These are phyloP conservation scores for Bruguiera sexangula DNA, from an alignment of 345 rosid species.

Conservation along the genomic window DNA sequence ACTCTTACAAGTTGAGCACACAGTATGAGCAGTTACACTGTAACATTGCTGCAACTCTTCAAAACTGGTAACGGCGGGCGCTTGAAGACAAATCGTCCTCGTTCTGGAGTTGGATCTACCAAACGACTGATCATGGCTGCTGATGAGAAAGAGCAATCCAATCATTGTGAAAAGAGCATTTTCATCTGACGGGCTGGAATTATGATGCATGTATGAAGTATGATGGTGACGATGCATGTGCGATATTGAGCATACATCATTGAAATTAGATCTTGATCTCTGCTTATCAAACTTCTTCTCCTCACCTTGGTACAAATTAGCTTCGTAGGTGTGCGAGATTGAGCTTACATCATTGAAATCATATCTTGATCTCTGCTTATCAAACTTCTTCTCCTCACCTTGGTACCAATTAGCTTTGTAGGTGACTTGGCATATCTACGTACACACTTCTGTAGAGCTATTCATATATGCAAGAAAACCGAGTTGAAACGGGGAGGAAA, in stretches of 20 bases:
- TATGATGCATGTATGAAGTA: slow-evolving; percentile 54
- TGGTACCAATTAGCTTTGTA: not conserved
- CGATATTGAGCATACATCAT: slow-evolving; percentile 39
- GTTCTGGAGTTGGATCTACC: not conserved
- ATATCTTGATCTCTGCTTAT: slow-evolving; percentile 24
- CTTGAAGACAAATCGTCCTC: not conserved
- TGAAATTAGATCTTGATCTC: slow-evolving; percentile 41
- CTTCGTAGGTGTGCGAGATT: slow-evolving; percentile 20
- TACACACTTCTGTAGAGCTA: not conserved
- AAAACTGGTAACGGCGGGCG: slow-evolving; percentile 25
- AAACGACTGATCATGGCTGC: not conserved
- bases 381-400: not conserved
- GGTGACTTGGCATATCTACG: too few relatives aligned
- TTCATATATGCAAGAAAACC: too few relatives aligned
- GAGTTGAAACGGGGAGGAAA: too few relatives aligned
- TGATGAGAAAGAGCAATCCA: slow-evolving; percentile 3
- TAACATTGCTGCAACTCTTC: slow-evolving; percentile 9
- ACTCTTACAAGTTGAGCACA: slow-evolving; percentile 56
- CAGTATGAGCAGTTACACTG: slow-evolving; percentile 5
- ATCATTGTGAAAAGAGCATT: slow-evolving; percentile 13
- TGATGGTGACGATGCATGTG: slow-evolving; percentile 42
- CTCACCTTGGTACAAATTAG: not conserved
- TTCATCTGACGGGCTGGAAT: slow-evolving; percentile 45
- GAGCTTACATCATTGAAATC: slow-evolving; percentile 44
- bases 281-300: not conserved